Percentiles rank a stretch among this genome's conserved stretches.
These are phyloP conservation scores for Priceomyces medius DNA, from an alignment of 805 yeast genomes.

Conservation along the genomic window DNA sequence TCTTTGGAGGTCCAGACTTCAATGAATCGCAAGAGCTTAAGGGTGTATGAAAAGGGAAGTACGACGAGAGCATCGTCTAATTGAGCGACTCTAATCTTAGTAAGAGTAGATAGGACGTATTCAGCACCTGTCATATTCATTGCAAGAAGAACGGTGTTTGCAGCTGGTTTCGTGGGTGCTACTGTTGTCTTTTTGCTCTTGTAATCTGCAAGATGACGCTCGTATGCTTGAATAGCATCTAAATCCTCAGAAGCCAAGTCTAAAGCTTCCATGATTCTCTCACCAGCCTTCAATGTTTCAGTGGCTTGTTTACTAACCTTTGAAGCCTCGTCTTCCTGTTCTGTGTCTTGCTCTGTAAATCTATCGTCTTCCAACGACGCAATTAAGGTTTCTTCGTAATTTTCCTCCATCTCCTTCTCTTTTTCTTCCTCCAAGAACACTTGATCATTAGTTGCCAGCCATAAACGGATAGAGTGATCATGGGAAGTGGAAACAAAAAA, in stretches of 20 bases:
- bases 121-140: constrained; percentile 68
- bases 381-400: constrained; percentile 78
- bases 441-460: constrained; percentile 92
- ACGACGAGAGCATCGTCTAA: constrained; percentile 91
- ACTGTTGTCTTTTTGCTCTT: constrained; percentile 43
- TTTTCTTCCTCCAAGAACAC: constrained; percentile 97
- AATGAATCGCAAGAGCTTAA: constrained; percentile 68
- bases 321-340: constrained; percentile 51
- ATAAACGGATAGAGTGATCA: constrained; percentile 89
- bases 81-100: constrained; percentile 76
- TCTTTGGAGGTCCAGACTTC: constrained; percentile 65
- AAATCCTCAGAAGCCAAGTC: constrained; percentile 78
- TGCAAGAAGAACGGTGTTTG: constrained; percentile 73
- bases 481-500: constrained; percentile 83
- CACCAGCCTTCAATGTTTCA: constrained; percentile 94
- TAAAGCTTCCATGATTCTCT: constrained; percentile 85
- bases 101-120: constrained; percentile 71
- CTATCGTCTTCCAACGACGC: constrained; percentile 65
- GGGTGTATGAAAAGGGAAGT: constrained; percentile 81
- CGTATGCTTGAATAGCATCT: constrained; percentile 53
- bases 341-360: constrained; percentile 22
- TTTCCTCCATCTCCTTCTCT: constrained; percentile 92
- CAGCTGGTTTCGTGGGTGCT: constrained; percentile 59
- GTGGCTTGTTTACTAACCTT: constrained; percentile 78
- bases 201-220: constrained; percentile 34